phyloP scores from a whole-genome alignment of 23 red algal genomes.

The Agarophyton chilense region DNA sequence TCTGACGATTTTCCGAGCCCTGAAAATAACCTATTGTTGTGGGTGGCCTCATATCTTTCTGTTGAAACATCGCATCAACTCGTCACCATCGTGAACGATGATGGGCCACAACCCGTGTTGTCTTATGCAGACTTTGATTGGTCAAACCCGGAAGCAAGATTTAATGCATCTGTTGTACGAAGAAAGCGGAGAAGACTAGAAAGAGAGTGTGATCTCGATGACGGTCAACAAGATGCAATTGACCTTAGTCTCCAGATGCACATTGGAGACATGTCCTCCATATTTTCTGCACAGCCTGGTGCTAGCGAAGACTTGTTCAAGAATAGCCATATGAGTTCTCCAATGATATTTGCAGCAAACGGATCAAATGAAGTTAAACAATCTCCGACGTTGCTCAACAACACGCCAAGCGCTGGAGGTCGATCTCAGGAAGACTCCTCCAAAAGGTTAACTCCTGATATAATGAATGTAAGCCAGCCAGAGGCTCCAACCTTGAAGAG shows the following conservation, averaged over 20 bases:
- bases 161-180: conserved; percentile 91
- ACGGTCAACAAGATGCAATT: conserved; percentile 14
- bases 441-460: neutral
- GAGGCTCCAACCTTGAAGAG: neutral
- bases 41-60: conserved; percentile 81
- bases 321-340: neutral
- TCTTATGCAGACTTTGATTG: conserved; percentile 94
- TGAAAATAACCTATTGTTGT: conserved; percentile 65
- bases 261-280: conserved; percentile 9
- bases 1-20: conserved; percentile 84
- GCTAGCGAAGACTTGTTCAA: neutral
- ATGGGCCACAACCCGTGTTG: conserved; percentile 44
- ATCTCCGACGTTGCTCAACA: neutral
- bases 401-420: neutral
- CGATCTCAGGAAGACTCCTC: neutral
- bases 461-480: neutral
- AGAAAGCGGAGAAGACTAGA: conserved; percentile 88
- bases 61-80: conserved; percentile 66
- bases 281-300: neutral
- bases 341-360: neutral
- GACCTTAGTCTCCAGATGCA: conserved; percentile 16
- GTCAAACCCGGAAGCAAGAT: conserved; percentile 85
- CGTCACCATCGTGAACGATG: conserved; percentile 44
- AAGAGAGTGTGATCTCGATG: conserved; percentile 49
- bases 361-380: neutral